Conservation (phyloP, 345 rosid species). For the Pistacia integerrima region DNA sequence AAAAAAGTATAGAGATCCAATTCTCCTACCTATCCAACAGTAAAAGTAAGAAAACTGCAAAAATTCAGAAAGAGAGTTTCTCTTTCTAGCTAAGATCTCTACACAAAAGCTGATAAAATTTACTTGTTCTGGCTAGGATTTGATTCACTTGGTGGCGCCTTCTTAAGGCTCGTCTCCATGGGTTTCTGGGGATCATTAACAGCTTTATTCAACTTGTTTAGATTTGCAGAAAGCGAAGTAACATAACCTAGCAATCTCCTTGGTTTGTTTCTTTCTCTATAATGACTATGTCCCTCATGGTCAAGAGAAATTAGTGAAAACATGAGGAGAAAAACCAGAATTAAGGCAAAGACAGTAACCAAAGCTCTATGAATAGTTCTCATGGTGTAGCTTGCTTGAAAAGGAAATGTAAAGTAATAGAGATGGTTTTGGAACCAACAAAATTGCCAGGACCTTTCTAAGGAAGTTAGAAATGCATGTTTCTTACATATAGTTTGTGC, state of each 20-base stretch:
- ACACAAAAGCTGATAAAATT: conserved; percentile 10
- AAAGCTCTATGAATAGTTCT: conserved; percentile 21
- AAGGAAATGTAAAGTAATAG: conserved; percentile 7
- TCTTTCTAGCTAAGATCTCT: conserved; percentile 30
- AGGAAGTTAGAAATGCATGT: conserved; percentile 11
- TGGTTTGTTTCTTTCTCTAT: conserved; percentile 25
- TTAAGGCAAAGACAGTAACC: conserved; percentile 23
- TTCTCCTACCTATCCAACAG: conserved; percentile 19
- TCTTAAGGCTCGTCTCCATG: conserved; percentile 44
- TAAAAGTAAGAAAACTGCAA: conserved; percentile 26
- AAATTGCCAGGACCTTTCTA: conserved; percentile 9
- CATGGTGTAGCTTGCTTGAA: conserved; percentile 20
- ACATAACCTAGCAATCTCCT: conserved; percentile 44
- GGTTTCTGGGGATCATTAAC: conserved; percentile 31
- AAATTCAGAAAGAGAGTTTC: conserved; percentile 29
- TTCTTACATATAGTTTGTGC: conserved; percentile 6
- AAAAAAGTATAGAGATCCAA: conserved; percentile 16
- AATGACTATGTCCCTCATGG: conserved; percentile 21
- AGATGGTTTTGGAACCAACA: conserved; percentile 2
- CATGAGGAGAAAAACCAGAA: conserved; percentile 28
- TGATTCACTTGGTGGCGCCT: conserved; percentile 50
- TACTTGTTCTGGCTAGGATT: conserved; percentile 60
- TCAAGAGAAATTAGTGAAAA: conserved; percentile 24
- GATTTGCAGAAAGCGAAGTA: conserved; percentile 21
- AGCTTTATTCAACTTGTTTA: conserved; percentile 28